Evolutionary conservation across 768 basidiomycete genomes (phyloP).

Genomic region (Pisolithus tinctorius): DNA sequence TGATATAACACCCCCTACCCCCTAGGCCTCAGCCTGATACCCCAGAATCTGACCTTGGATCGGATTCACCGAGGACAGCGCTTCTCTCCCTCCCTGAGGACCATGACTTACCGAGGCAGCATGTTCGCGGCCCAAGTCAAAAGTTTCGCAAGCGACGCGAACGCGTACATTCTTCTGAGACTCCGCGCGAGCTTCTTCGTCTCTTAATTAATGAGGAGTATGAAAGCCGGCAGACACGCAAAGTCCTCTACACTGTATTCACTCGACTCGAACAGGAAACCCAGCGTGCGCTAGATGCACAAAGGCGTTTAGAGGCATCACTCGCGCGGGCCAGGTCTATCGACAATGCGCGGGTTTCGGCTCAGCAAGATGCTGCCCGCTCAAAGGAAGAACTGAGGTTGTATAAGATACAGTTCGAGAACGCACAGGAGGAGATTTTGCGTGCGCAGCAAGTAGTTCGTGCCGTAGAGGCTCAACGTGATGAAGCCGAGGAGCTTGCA

Average conservation of each 20-base stretch:
- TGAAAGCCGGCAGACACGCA: constrained; percentile 34
- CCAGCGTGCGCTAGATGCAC: constrained; percentile 29
- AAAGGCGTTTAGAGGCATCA: constrained; percentile 26
- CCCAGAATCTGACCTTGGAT: constrained; percentile 22
- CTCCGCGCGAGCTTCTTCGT: constrained; percentile 23
- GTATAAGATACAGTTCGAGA: constrained; percentile 52
- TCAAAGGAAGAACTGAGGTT: constrained; percentile 44
- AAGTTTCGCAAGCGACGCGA: constrained; percentile 31
- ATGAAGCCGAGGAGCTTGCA: constrained; percentile 43
- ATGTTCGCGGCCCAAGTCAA: constrained; percentile 24
- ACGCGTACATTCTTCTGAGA: constrained; percentile 24
- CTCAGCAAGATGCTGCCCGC: constrained; percentile 23
- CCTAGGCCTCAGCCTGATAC: background rate
- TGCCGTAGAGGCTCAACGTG: constrained; percentile 40
- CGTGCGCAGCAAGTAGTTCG: constrained; percentile 48
- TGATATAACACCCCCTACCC: too few species aligned
- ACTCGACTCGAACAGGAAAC: constrained; percentile 34
- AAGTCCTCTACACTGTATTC: constrained; percentile 29
- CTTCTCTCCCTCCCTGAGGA: constrained; percentile 22
- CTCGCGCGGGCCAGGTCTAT: constrained; percentile 23
- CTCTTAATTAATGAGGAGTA: constrained; percentile 36
- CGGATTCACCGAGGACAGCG: constrained; percentile 22
- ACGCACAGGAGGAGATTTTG: constrained; percentile 53
- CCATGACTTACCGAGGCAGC: constrained; percentile 1
- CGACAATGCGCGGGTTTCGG: constrained; percentile 26